Evolutionary conservation across 805 yeast species (phyloP).

Genomic region (Candida boleticola): DNA sequence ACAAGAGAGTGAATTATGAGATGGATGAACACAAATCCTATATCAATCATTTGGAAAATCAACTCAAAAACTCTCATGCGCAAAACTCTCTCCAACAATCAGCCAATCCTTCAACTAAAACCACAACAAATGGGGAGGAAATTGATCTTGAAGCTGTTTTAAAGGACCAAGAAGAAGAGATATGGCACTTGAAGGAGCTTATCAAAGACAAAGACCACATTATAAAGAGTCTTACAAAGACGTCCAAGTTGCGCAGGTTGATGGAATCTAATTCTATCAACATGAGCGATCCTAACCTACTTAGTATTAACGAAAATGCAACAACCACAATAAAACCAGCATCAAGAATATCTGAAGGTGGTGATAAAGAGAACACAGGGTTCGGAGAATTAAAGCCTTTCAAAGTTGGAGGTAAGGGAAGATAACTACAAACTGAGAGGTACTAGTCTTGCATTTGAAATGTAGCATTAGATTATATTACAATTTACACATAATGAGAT

Average conservation of each 20-base stretch:
- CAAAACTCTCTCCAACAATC: constrained; percentile 7
- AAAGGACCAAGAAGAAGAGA: constrained; percentile 66
- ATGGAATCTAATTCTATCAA: constrained; percentile 33
- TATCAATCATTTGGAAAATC: constrained; percentile 56
- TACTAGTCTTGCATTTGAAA: background rate
- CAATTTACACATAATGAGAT: background rate
- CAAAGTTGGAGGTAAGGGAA: constrained; percentile 1
- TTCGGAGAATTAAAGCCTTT: constrained; percentile 6
- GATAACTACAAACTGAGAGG: background rate
- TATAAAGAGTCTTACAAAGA: constrained; percentile 68
- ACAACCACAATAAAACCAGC: background rate
- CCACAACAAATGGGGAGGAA: background rate
- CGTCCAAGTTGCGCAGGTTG: constrained; percentile 54
- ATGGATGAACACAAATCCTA: constrained; percentile 60
- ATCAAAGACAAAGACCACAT: constrained; percentile 75
- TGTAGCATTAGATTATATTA: background rate
- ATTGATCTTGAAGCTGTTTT: constrained; percentile 30
- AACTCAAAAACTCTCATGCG: constrained; percentile 35
- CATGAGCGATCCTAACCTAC: background rate
- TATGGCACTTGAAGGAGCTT: constrained; percentile 58
- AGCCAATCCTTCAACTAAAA: constrained; percentile 10
- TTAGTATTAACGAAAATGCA: background rate
- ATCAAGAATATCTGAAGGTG: background rate
- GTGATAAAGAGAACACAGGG: constrained; percentile 5
- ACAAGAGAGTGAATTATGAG: constrained; percentile 47